Evolutionary conservation across 1,284 basidiomycete species (phyloP).

Genomic region (Rhodotorula mucilaginosa): DNA sequence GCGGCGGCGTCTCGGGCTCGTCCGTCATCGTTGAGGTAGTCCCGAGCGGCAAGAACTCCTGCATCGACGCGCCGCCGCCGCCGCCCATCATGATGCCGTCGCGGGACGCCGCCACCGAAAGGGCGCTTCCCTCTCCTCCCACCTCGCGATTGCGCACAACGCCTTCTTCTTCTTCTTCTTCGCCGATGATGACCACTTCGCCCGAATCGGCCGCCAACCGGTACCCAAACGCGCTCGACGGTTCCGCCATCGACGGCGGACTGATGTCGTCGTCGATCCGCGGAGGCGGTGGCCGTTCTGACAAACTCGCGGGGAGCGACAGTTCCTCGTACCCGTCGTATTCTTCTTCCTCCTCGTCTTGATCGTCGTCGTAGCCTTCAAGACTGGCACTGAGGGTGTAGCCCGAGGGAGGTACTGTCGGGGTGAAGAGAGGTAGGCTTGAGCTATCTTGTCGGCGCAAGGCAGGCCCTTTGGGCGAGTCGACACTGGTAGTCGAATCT

Average conservation of each 20-base stretch:
- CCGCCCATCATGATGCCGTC: background rate
- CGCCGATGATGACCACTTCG: background rate
- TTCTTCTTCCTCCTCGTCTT: conserved; percentile 34
- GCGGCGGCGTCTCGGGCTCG: conserved; percentile 7
- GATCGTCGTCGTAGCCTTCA: background rate
- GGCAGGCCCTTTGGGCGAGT: too few species aligned
- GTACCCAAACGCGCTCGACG: background rate
- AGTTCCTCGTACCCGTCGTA: conserved; percentile 42
- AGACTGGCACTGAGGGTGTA: background rate
- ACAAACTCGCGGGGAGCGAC: conserved; percentile 21
- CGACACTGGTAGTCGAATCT: background rate
- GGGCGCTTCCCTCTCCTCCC: background rate
- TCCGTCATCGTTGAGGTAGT: background rate
- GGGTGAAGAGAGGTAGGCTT: background rate
- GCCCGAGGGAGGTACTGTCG: background rate
- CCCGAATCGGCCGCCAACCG: conserved; percentile 1
- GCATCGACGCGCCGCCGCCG: background rate
- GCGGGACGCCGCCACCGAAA: background rate
- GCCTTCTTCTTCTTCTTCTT: background rate
- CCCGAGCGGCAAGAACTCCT: background rate
- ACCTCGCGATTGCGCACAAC: background rate
- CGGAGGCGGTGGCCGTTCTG: conserved; percentile 28
- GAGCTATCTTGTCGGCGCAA: background rate
- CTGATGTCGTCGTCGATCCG: conserved; percentile 38
- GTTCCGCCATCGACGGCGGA: conserved; percentile 23